phyloP scores from a whole-genome alignment of 2,329 filamentous ascomycete species.

The Pseudogymnoascus sp. region DNA sequence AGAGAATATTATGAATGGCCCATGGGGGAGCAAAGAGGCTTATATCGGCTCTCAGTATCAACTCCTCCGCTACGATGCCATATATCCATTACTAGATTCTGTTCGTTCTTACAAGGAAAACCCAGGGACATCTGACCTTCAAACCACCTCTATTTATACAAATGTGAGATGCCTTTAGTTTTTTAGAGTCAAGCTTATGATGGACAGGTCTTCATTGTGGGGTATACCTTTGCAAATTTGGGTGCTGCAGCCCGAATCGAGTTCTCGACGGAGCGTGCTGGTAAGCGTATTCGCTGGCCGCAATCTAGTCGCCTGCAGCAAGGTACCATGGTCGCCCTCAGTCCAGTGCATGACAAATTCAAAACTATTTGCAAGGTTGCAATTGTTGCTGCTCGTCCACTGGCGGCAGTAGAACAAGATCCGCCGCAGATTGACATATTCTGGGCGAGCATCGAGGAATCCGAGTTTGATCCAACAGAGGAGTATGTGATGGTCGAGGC shows the following conservation, averaged over 20 bases:
- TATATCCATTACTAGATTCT: slow-evolving; percentile 62
- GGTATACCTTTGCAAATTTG: slow-evolving; percentile 55
- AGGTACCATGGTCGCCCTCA: slow-evolving; percentile 49
- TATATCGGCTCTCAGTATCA: slow-evolving; percentile 72
- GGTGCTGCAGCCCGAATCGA: slow-evolving; percentile 62
- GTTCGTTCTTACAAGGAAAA: slow-evolving; percentile 49
- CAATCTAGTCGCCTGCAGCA: slow-evolving; percentile 47
- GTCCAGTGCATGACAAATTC: slow-evolving; percentile 55
- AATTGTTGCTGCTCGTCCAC: slow-evolving; percentile 62
- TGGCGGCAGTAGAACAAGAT: slow-evolving; percentile 56
- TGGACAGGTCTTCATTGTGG: slow-evolving; percentile 57
- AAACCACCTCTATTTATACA: slow-evolving; percentile 60
- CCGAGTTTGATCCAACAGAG: slow-evolving; percentile 60
- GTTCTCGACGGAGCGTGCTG: slow-evolving; percentile 62
- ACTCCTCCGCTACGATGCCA: slow-evolving; percentile 67
- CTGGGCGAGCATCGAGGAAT: slow-evolving; percentile 55
- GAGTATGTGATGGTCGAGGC: slow-evolving; percentile 68
- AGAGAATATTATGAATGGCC: slow-evolving; percentile 47
- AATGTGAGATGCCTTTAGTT: slow-evolving; percentile 43
- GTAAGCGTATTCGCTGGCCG: slow-evolving; percentile 61
- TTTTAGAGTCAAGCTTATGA: neutral
- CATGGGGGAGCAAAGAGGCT: slow-evolving; percentile 54
- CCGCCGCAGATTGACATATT: slow-evolving; percentile 71
- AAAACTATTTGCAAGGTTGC: slow-evolving; percentile 60
- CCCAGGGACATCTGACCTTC: slow-evolving; percentile 52